A percentile compares a stretch with the other conserved stretches of the same genome.
phyloP scores from a whole-genome alignment of 2,329 filamentous ascomycete species.

The Gliomastix tumulicola region DNA sequence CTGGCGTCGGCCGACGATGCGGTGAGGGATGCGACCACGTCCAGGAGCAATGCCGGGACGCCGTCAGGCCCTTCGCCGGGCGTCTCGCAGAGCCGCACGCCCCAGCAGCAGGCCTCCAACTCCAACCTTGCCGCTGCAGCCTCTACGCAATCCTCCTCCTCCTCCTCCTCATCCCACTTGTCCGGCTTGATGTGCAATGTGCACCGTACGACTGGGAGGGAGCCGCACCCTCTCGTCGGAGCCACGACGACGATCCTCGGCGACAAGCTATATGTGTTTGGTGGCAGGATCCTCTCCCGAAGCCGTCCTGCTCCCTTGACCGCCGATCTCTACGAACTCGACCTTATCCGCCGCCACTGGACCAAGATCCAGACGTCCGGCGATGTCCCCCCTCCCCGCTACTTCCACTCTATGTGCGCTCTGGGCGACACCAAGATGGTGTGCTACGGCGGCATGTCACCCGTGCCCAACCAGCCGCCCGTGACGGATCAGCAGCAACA shows the following conservation, averaged over 20 bases:
- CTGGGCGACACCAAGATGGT: constrained; percentile 94
- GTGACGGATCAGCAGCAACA: constrained; percentile 45
- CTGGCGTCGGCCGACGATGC: constrained; percentile 8
- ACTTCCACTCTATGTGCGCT: constrained; percentile 94
- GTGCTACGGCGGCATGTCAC: constrained; percentile 98
- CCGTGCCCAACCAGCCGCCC: constrained; percentile 47
- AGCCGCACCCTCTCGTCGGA: constrained; percentile 86
- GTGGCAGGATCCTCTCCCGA: constrained; percentile 78
- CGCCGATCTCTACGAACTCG: constrained; percentile 86
- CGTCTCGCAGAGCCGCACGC: neutral
- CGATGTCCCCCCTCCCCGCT: constrained; percentile 82
- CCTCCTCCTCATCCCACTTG: constrained; percentile 47
- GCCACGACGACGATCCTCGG: constrained; percentile 92
- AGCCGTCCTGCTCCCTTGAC: constrained; percentile 76
- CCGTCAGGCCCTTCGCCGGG: constrained; percentile 51
- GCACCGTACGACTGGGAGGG: constrained; percentile 81
- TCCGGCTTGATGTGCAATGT: constrained; percentile 65
- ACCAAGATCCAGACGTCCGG: constrained; percentile 78
- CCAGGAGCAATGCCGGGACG: constrained; percentile 43
- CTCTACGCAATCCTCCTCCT: too few species aligned
- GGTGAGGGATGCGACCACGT: constrained; percentile 37
- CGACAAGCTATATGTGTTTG: constrained; percentile 96
- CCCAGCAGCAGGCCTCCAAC: neutral
- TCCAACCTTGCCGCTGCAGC: too few species aligned
- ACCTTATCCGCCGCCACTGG: constrained; percentile 89